Evolutionary conservation across 768 basidiomycete species (phyloP).

Genomic region (Lactifluus subvellereus): DNA sequence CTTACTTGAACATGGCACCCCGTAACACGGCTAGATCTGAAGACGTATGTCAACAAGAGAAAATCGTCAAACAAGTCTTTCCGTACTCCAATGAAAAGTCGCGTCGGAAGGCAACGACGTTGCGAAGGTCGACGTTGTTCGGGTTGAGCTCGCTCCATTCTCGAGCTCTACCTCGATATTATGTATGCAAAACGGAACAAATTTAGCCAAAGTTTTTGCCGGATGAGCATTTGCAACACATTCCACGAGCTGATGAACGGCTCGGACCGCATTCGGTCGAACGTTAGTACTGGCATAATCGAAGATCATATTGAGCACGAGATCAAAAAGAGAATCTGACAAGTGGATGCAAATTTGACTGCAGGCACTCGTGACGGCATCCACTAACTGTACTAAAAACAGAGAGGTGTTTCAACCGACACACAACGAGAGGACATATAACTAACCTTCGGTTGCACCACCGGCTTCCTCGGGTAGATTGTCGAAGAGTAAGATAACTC

Average conservation of each 20-base stretch:
- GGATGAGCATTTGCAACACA: slow-evolving; percentile 80
- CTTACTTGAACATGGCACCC: slow-evolving; percentile 77
- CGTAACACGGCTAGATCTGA: slow-evolving; percentile 68
- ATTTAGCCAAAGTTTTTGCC: slow-evolving; percentile 67
- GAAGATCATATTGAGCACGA: slow-evolving; percentile 76
- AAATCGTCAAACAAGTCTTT: background rate
- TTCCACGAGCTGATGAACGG: slow-evolving; percentile 80
- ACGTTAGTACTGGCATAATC: slow-evolving; percentile 79
- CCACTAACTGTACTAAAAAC: slow-evolving; percentile 59
- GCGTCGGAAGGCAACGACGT: slow-evolving; percentile 72
- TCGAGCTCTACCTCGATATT: slow-evolving; percentile 77
- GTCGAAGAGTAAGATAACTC: slow-evolving; percentile 75
- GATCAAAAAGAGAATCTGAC: slow-evolving; percentile 68
- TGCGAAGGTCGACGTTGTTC: slow-evolving; percentile 60
- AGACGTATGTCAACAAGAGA: slow-evolving; percentile 15
- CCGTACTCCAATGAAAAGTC: slow-evolving; percentile 81
- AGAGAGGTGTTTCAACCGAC: background rate
- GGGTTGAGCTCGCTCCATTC: slow-evolving; percentile 72
- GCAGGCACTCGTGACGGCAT: slow-evolving; percentile 70
- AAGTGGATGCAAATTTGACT: slow-evolving; percentile 72
- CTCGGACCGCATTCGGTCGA: slow-evolving; percentile 79
- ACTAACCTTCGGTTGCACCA: slow-evolving; percentile 56
- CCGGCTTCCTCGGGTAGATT: slow-evolving; percentile 82
- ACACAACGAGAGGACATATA: background rate
- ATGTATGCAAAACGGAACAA: slow-evolving; percentile 64